Percentiles rank a stretch among this genome's conserved stretches.
These are phyloP conservation scores for Cymodocea nodosa DNA, from an alignment of 116 monocot species.

Conservation along the genomic window DNA sequence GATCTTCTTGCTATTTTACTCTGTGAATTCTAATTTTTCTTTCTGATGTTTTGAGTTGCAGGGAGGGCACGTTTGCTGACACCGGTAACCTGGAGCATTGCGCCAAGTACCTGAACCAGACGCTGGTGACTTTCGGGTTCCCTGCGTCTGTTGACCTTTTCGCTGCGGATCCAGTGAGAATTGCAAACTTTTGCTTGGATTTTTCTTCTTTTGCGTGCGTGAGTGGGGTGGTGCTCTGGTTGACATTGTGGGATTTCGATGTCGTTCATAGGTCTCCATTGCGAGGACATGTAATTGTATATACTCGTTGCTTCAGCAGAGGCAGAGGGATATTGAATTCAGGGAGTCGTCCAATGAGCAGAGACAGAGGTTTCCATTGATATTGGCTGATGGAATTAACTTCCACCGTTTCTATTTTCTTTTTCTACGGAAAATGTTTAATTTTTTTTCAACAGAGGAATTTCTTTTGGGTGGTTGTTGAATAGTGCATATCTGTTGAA, in stretches of 20 bases:
- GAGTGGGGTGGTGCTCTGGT: neutral
- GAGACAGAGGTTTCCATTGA: constrained; percentile 57
- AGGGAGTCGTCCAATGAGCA: constrained; percentile 79
- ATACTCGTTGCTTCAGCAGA: constrained; percentile 76
- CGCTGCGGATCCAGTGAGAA: constrained; percentile 72
- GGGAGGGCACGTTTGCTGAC: constrained; percentile 75
- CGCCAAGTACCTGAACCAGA: constrained; percentile 92
- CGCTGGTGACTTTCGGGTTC: constrained; percentile 89
- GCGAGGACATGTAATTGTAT: constrained; percentile 94
- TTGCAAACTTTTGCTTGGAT: neutral
- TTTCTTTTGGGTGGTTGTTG: no score
- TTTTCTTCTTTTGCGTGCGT: neutral
- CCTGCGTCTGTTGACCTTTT: constrained; percentile 92
- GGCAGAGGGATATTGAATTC: constrained; percentile 87
- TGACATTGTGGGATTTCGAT: neutral
- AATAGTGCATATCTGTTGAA: no score
- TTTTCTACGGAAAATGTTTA: no score
- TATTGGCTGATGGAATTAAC: neutral
- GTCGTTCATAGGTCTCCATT: constrained; percentile 52
- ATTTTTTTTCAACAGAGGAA: no score
- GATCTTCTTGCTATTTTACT: neutral
- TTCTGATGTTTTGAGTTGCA: constrained; percentile 9
- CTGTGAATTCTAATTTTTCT: neutral
- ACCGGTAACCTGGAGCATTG: constrained; percentile 85
- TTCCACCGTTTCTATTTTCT: neutral